Percentiles rank a stretch among this genome's conserved stretches.
phyloP scores from a whole-genome alignment of 2,329 filamentous ascomycete genomes.

The Nothophaeocryptopus gaeumannii region DNA sequence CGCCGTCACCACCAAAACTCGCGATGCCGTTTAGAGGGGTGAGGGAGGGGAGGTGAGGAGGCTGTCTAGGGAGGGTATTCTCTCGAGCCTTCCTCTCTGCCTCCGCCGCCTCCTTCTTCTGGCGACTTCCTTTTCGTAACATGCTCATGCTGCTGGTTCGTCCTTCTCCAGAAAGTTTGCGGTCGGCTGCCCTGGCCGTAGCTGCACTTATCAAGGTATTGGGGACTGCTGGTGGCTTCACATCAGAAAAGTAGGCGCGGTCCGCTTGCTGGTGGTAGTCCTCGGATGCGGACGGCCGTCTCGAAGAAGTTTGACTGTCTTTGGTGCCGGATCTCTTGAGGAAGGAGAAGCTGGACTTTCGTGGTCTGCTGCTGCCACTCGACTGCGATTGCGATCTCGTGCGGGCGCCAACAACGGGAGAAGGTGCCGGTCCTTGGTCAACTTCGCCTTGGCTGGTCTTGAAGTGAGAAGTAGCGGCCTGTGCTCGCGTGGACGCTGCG shows the following conservation, averaged over 20 bases:
- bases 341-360: slow-evolving; percentile 10
- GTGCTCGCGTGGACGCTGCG: too few species aligned
- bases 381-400: slow-evolving; percentile 6
- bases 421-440: too few species aligned
- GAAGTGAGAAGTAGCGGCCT: too few species aligned
- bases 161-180: too few species aligned
- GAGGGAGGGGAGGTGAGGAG: slow-evolving; percentile 56
- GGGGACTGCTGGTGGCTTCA: background rate
- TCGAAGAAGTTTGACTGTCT: too few species aligned
- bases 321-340: slow-evolving; percentile 7
- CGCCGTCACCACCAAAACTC: slow-evolving; percentile 64
- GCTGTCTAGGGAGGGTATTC: slow-evolving; percentile 53
- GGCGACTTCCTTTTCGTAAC: slow-evolving; percentile 29
- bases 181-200: slow-evolving; percentile 1
- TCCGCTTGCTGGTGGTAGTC: too few species aligned
- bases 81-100: slow-evolving; percentile 34
- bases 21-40: slow-evolving; percentile 50
- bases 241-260: too few species aligned
- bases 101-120: slow-evolving; percentile 17
- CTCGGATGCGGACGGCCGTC: too few species aligned
- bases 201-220: background rate
- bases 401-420: slow-evolving; percentile 4
- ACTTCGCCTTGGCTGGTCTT: too few species aligned
- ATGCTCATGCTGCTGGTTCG: slow-evolving; percentile 16
- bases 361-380: slow-evolving; percentile 1